These are phyloP conservation scores for Cryptococcus wingfieldii DNA, from an alignment of 1,284 basidiomycete genomes.

Conservation along the genomic window DNA sequence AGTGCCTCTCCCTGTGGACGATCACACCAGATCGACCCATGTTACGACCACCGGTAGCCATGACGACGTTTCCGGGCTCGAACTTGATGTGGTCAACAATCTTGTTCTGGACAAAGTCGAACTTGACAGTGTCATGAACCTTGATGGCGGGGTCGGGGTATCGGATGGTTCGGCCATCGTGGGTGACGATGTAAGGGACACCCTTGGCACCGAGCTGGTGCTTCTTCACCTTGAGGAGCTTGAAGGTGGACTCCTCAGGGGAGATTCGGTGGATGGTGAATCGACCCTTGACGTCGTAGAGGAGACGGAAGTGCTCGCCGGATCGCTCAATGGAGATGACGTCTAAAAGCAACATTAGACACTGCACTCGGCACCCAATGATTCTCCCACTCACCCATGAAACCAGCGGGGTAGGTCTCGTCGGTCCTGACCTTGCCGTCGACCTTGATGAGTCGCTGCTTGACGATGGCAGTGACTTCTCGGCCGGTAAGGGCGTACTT, in stretches of 20 bases:
- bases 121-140: constrained; percentile 98
- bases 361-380: neutral
- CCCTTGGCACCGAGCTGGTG: constrained; percentile 89
- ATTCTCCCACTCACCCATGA: constrained; percentile 71
- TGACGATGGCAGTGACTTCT: constrained; percentile 92
- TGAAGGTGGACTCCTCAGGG: constrained; percentile 94
- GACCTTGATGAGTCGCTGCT: constrained; percentile 96
- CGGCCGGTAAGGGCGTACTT: constrained; percentile 97
- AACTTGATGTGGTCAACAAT: constrained; percentile 93
- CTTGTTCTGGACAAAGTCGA: constrained; percentile 91
- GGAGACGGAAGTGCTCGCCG: constrained; percentile 97
- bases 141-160: constrained; percentile 96
- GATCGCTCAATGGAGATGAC: constrained; percentile 98
- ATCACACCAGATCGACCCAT: constrained; percentile 98
- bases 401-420: constrained; percentile 92
- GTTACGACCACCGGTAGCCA: constrained; percentile 98
- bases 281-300: constrained; percentile 99
- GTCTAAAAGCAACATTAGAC: constrained; percentile 55
- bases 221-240: constrained; percentile 94
- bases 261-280: constrained; percentile 99
- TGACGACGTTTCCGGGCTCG: constrained; percentile 95
- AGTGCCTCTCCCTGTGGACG: constrained; percentile 91
- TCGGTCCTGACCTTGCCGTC: constrained; percentile 99
- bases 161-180: constrained; percentile 99
- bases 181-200: constrained; percentile 95